phyloP scores from a whole-genome alignment of 306 rosid species.

The Quercus aquifolioides region DNA sequence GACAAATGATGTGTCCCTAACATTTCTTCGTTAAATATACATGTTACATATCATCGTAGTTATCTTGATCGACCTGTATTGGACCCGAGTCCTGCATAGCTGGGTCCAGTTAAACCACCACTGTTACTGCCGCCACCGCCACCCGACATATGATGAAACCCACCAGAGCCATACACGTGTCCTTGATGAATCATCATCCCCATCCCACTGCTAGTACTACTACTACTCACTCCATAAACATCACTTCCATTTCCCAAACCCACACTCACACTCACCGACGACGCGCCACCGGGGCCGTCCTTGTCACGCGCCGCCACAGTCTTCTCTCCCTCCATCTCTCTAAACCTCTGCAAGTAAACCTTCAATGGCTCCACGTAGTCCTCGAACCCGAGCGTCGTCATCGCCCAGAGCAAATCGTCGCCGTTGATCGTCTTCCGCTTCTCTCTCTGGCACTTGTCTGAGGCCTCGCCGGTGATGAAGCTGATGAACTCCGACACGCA shows the following conservation, averaged over 20 bases:
- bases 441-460: conserved; percentile 92
- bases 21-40: too few relatives aligned
- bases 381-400: conserved; percentile 83
- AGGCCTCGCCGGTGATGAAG: conserved; percentile 88
- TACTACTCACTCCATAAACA: not conserved
- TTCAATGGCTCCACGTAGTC: conserved; percentile 87
- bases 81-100: conserved; percentile 49
- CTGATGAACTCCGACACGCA: conserved; percentile 94
- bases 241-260: conserved; percentile 27
- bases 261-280: conserved; percentile 2
- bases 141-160: conserved; percentile 47
- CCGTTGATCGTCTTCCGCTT: conserved; percentile 92
- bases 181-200: conserved; percentile 64
- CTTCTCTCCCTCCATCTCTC: conserved; percentile 86
- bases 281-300: conserved; percentile 29
- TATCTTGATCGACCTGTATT: conserved; percentile 45
- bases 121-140: conserved; percentile 9
- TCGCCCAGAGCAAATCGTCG: conserved; percentile 89
- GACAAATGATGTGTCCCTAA: too few relatives aligned
- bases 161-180: conserved; percentile 67
- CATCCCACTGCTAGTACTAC: conserved; percentile 18
- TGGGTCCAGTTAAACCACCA: conserved; percentile 45
- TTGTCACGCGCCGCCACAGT: conserved; percentile 63
- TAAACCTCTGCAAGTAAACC: conserved; percentile 66
- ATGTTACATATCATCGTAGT: not conserved